phyloP scores from a whole-genome alignment of 1,139 yeast genomes.

The Pichia sp. region DNA sequence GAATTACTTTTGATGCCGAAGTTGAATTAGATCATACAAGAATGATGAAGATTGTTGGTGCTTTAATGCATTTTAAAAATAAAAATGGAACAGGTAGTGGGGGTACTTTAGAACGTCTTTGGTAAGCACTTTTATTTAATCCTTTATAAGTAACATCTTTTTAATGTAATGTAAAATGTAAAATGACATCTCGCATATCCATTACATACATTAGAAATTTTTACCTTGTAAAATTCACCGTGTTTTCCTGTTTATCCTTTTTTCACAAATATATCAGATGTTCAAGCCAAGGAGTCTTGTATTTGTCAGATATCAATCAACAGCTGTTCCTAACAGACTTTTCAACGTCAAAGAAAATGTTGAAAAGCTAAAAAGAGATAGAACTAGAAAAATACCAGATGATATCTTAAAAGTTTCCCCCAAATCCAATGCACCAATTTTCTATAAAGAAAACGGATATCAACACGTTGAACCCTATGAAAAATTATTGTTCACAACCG shows the following conservation, averaged over 20 bases:
- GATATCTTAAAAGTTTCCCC: conserved; percentile 4
- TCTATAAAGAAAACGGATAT: background rate
- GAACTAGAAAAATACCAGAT: background rate
- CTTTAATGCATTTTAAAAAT: conserved; percentile 21
- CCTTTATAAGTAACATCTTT: background rate
- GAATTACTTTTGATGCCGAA: conserved; percentile 26
- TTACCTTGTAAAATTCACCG: background rate
- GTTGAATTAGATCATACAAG: conserved; percentile 30
- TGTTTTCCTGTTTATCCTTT: too few species aligned
- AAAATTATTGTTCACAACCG: background rate
- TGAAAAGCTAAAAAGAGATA: background rate
- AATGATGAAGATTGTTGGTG: conserved; percentile 24
- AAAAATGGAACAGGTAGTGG: conserved; percentile 16
- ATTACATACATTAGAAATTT: too few species aligned
- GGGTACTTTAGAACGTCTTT: conserved; percentile 22
- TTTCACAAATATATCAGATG: background rate
- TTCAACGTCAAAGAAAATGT: background rate
- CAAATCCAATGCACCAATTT: conserved; percentile 4
- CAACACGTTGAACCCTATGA: conserved; percentile 7
- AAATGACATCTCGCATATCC: background rate
- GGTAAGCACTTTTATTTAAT: conserved; percentile 14
- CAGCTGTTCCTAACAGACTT: background rate
- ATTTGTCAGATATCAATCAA: background rate
- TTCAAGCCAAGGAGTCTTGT: background rate
- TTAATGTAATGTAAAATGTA: background rate